Conservation (phyloP, 1,284 basidiomycete species). For the Trametes sp. region DNA sequence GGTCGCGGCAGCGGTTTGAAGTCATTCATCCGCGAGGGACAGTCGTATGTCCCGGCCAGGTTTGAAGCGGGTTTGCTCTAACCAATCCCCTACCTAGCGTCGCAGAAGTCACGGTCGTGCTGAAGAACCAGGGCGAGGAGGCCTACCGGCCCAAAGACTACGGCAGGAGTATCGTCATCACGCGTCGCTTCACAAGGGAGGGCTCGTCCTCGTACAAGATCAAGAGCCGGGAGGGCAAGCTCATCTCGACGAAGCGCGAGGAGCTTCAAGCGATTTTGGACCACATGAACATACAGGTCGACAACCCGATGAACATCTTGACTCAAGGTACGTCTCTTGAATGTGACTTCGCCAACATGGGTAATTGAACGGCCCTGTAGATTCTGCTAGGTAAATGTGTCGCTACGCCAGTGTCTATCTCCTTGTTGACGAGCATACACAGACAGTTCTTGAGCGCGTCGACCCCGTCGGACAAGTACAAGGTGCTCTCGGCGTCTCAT, state of each 20-base stretch:
- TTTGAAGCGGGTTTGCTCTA: not conserved
- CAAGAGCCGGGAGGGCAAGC: constrained; percentile 70
- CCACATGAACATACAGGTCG: constrained; percentile 96
- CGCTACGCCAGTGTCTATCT: not conserved
- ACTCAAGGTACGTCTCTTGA: constrained; percentile 74
- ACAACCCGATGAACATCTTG: constrained; percentile 95
- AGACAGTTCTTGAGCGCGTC: constrained; percentile 91
- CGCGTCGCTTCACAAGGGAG: constrained; percentile 81
- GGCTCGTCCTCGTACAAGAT: constrained; percentile 88
- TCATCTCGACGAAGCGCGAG: constrained; percentile 83
- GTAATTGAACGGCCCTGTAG: constrained; percentile 36
- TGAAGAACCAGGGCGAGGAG: constrained; percentile 91
- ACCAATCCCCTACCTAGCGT: constrained; percentile 51
- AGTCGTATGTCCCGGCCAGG: constrained; percentile 58
- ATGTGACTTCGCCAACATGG: not conserved
- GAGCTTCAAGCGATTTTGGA: constrained; percentile 90
- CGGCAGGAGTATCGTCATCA: constrained; percentile 86
- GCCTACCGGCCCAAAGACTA: constrained; percentile 88
- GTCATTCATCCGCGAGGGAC: constrained; percentile 89
- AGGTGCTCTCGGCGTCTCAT: too few relatives aligned
- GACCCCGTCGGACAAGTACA: constrained; percentile 89
- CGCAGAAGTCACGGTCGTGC: constrained; percentile 79
- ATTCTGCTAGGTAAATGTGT: constrained; percentile 47
- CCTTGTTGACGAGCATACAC: constrained; percentile 33
- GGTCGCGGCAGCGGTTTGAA: constrained; percentile 90